Percentiles rank a stretch among this genome's conserved stretches.
Evolutionary conservation across 2,329 filamentous ascomycete genomes (phyloP).

Genomic region (Thelonectria rubi): DNA sequence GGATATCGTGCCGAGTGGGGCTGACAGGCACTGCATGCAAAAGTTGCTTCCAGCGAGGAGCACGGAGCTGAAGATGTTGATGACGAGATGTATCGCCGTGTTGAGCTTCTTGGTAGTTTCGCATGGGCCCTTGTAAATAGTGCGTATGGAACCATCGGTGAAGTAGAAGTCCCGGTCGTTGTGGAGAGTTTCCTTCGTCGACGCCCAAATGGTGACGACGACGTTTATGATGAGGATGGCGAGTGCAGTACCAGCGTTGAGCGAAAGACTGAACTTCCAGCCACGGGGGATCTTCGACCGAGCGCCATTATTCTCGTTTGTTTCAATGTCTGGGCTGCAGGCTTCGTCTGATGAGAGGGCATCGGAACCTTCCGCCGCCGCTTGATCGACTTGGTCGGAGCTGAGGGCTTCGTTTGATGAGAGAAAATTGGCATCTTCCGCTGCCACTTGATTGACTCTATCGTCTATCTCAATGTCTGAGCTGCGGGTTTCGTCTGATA

Average conservation of each 20-base stretch:
- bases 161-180: neutral
- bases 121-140: slow-evolving; percentile 18
- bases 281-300: neutral
- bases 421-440: neutral
- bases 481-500: neutral
- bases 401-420: neutral
- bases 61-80: slow-evolving; percentile 26
- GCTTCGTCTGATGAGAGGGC: neutral
- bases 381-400: neutral
- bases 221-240: slow-evolving; percentile 3
- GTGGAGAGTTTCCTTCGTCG: neutral
- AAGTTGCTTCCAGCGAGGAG: slow-evolving; percentile 44
- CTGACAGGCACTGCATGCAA: slow-evolving; percentile 47
- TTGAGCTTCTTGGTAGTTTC: slow-evolving; percentile 3
- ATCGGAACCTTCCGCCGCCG: neutral
- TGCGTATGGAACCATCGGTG: neutral
- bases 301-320: neutral
- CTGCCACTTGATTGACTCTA: neutral
- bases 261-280: slow-evolving; percentile 10
- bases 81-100: slow-evolving; percentile 18
- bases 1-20: slow-evolving; percentile 46
- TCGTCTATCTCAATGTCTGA: neutral
- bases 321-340: neutral
- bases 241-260: neutral
- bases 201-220: neutral